Evolutionary conservation across 805 yeast genomes (phyloP).

Genomic region (Yamadazyma scolyti): DNA sequence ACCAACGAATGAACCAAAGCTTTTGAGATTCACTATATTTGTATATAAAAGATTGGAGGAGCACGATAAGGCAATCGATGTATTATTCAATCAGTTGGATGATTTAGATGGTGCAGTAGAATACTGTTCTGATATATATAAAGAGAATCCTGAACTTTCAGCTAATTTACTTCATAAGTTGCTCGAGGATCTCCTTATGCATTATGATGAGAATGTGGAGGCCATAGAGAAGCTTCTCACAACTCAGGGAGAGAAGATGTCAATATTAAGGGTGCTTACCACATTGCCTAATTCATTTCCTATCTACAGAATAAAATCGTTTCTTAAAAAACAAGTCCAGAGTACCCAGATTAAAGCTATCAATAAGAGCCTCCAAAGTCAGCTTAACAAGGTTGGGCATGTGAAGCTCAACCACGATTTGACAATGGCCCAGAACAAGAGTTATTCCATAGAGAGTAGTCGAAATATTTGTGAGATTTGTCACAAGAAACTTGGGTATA

Average conservation of each 20-base stretch:
- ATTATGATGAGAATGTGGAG: slow-evolving; percentile 30
- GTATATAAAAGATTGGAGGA: slow-evolving; percentile 57
- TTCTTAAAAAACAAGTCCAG: slow-evolving; percentile 44
- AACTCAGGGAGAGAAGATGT: slow-evolving; percentile 47
- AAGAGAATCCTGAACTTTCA: slow-evolving; percentile 35
- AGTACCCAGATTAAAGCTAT: slow-evolving; percentile 36
- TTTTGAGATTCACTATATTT: slow-evolving; percentile 48
- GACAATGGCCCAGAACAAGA: slow-evolving; percentile 32
- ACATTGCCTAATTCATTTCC: slow-evolving; percentile 51
- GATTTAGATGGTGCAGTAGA: slow-evolving; percentile 56
- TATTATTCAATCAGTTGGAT: slow-evolving; percentile 53
- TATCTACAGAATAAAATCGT: slow-evolving; percentile 39
- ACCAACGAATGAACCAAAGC: slow-evolving; percentile 28
- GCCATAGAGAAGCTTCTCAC: slow-evolving; percentile 38
- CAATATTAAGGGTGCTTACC: slow-evolving; percentile 41
- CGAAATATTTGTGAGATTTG: slow-evolving; percentile 57
- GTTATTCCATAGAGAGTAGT: slow-evolving; percentile 35
- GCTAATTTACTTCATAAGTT: slow-evolving; percentile 44
- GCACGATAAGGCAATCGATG: slow-evolving; percentile 60
- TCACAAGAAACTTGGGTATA: slow-evolving; percentile 49
- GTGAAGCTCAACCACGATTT: slow-evolving; percentile 43
- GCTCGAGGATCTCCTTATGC: slow-evolving; percentile 44
- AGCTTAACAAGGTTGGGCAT: slow-evolving; percentile 52
- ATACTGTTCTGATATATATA: slow-evolving; percentile 53
- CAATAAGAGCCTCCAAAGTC: slow-evolving; percentile 39